Percentiles rank a stretch among this genome's conserved stretches.
These are phyloP conservation scores for Murraya paniculata DNA, from an alignment of 345 rosid species.

Conservation along the genomic window DNA sequence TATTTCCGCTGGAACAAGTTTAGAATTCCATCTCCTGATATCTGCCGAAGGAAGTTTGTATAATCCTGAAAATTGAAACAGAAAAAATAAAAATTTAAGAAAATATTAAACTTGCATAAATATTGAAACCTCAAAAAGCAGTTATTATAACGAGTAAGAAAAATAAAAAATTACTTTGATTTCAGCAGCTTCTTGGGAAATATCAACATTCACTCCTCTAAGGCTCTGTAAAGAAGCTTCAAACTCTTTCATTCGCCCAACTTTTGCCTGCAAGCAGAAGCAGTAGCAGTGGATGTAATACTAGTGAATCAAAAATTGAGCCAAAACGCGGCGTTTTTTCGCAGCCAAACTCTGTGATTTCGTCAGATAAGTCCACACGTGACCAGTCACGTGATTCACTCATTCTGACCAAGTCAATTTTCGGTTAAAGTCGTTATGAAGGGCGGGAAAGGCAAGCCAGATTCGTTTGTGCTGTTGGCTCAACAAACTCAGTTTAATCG, in stretches of 20 bases:
- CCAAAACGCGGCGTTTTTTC: no score
- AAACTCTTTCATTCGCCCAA: slow-evolving; percentile 29
- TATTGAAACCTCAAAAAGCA: background rate
- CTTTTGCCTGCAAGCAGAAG: slow-evolving; percentile 33
- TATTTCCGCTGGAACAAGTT: slow-evolving; percentile 26
- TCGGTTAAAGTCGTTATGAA: no score
- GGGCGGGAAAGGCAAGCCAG: no score
- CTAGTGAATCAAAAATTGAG: no score
- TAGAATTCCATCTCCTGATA: slow-evolving; percentile 21
- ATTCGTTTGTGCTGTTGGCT: no score
- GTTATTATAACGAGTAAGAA: background rate
- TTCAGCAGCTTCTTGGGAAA: slow-evolving; percentile 18
- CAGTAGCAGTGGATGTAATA: background rate
- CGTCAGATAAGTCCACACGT: no score
- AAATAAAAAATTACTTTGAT: background rate
- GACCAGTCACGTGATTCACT: no score
- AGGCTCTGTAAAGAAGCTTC: slow-evolving; percentile 27
- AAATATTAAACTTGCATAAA: background rate
- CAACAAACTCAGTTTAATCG: no score
- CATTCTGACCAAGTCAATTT: no score
- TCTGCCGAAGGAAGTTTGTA: slow-evolving; percentile 12
- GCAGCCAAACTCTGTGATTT: no score
- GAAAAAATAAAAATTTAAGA: background rate
- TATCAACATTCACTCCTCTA: slow-evolving; percentile 29
- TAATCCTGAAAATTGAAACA: slow-evolving; percentile 23